Base-by-base conservation (phyloP, 768 basidiomycete species). In the Boletus reticulatus region DNA sequence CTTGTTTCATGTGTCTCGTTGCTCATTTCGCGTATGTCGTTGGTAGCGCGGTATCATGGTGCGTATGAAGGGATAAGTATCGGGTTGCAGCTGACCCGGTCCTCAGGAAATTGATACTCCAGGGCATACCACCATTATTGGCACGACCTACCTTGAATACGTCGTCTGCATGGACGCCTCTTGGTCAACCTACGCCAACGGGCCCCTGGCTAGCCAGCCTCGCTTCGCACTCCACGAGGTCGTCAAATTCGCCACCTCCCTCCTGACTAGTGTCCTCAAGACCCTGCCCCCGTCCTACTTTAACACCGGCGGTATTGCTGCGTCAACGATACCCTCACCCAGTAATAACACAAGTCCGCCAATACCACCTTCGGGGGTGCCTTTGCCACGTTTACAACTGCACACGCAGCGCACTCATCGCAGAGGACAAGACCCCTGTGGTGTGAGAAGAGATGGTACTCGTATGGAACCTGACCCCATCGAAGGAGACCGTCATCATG, bases 161-260 rank as follows among this genome's bases (percentile, higher is more conserved):
- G 69, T 94, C 41, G 91, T 90, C 2, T 93, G 92, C 61, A 67
- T 73, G 16, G 67, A 78, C 14, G 77, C 75, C 3, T 87, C 86
- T 0, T 88, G 88, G 86, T 16, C 72, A 0, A 72, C 67, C 6
- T 89, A 82, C 53, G 88, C 88, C 7, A 78, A 74, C 59, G 87
- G 92, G 58, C 92, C 92, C 1, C 92, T 91, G 0, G 82, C 91
- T 0, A 92, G 92, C 0, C 91, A 94, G 65, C 81, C 94, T 11
- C 85, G 88, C 41, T 78, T 94, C 50, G 84, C 86, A 1, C 78
- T 84, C 7, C 67, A 78, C 1, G 78, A 76, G 3, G 86, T 85
- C 9, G 72, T 82, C 53, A 75, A 81, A 39, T 94, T 91, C 52
- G 81, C 84, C 0, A 66, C 77, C 0, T 70, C 67, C 8, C 63